A percentile compares a stretch with the other conserved stretches of the same genome.
Evolutionary conservation across 441 rosid genomes (phyloP).

Genomic region (Brassica hybrid): DNA sequence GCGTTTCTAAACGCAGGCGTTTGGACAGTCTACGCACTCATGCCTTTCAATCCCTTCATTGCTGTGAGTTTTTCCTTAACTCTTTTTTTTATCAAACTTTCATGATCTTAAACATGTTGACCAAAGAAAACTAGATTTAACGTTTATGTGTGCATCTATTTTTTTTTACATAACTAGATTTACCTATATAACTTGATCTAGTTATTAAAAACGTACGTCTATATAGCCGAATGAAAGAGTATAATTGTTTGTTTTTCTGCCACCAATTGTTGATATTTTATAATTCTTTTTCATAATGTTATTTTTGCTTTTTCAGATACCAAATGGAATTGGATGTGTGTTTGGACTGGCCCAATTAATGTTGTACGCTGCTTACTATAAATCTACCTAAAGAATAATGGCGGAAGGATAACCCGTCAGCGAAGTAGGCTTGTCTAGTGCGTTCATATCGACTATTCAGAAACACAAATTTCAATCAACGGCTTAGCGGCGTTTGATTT

Average conservation of each 20-base stretch:
- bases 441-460: conserved; percentile 18
- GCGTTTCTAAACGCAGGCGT: conserved; percentile 66
- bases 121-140: not conserved
- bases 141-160: too few relatives aligned
- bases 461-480: conserved; percentile 7
- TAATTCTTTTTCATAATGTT: not conserved
- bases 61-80: conserved; percentile 47
- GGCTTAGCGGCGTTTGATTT: conserved; percentile 14
- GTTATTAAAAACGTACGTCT: too few relatives aligned
- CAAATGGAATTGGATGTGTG: conserved; percentile 64
- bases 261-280: not conserved
- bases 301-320: conserved; percentile 37
- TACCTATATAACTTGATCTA: too few relatives aligned
- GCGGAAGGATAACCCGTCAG: too few relatives aligned
- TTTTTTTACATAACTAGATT: too few relatives aligned
- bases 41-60: conserved; percentile 76
- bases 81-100: not conserved
- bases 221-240: too few relatives aligned
- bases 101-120: not conserved
- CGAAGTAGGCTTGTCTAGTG: too few relatives aligned
- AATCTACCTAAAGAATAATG: conserved; percentile 48
- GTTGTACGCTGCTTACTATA: conserved; percentile 59
- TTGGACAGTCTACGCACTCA: conserved; percentile 77
- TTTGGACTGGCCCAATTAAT: conserved; percentile 54
- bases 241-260: too few relatives aligned